Conservation (phyloP, 2,329 filamentous ascomycete genomes). For the Fusarium sp. region DNA sequence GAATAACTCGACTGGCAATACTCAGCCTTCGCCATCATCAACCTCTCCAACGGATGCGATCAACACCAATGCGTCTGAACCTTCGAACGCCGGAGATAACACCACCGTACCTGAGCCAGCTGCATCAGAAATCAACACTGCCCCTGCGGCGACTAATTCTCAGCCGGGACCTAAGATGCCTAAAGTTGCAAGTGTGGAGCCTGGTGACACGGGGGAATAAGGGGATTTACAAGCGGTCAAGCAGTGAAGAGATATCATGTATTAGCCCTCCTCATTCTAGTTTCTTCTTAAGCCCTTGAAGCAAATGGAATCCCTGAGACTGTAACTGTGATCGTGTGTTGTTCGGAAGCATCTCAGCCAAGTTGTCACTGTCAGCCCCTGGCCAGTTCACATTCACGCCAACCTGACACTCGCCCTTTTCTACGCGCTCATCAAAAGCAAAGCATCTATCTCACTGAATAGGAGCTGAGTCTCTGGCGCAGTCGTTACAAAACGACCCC, state of each 20-base stretch:
- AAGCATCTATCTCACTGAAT: neutral
- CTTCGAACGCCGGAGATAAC: neutral
- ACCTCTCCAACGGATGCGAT: neutral
- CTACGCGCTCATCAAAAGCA: neutral
- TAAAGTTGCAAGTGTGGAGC: neutral
- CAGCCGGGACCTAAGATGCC: neutral
- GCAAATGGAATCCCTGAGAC: no score
- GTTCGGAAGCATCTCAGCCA: neutral
- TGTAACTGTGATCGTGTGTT: neutral
- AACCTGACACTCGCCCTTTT: neutral
- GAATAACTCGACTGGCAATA: neutral
- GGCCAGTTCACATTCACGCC: neutral
- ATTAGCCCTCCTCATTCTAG: neutral
- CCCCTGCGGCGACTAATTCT: neutral
- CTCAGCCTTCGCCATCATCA: neutral
- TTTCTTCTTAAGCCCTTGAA: neutral
- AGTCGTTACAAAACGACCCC: neutral
- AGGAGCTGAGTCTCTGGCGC: neutral
- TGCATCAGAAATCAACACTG: no score
- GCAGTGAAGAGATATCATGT: neutral
- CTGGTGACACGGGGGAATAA: neutral
- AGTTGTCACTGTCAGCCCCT: conserved; percentile 17
- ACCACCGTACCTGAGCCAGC: neutral
- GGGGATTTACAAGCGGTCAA: conserved; percentile 8
- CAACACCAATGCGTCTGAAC: no score